phyloP scores from a whole-genome alignment of 805 yeast species.

The Candida anglica region DNA sequence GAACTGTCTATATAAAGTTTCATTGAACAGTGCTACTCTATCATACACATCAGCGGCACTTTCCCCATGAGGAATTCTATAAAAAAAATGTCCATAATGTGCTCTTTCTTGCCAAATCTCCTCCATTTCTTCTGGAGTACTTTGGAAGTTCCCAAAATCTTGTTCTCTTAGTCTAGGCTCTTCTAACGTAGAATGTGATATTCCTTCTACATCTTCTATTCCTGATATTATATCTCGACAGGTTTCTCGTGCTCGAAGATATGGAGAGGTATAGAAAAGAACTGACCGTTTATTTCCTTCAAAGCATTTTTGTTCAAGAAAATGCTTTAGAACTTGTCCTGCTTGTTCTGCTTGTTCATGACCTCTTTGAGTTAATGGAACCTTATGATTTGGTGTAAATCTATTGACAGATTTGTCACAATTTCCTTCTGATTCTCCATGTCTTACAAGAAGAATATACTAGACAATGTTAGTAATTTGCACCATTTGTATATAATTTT shows the following conservation, averaged over 20 bases:
- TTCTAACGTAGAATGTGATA: constrained; percentile 58
- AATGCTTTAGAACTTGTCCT: constrained; percentile 47
- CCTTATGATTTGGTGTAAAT: constrained; percentile 74
- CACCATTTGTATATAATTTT: no score
- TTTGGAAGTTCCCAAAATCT: constrained; percentile 92
- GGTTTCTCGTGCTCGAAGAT: constrained; percentile 79
- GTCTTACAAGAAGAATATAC: constrained; percentile 78
- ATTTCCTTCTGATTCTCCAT: constrained; percentile 92
- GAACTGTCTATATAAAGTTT: constrained; percentile 79
- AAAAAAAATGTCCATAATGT: constrained; percentile 75
- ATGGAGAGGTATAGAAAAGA: constrained; percentile 83
- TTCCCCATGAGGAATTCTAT: constrained; percentile 89
- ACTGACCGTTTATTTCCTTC: constrained; percentile 31
- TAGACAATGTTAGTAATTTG: constrained; percentile 19
- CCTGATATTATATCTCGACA: constrained; percentile 65
- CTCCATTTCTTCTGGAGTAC: constrained; percentile 71
- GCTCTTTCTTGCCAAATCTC: constrained; percentile 81
- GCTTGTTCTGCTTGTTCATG: constrained; percentile 60
- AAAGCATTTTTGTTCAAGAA: constrained; percentile 34
- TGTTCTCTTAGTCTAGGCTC: constrained; percentile 94
- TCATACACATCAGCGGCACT: constrained; percentile 96
- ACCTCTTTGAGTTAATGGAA: constrained; percentile 70
- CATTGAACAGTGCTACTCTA: constrained; percentile 86
- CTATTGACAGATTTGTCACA: constrained; percentile 79
- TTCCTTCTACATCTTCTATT: constrained; percentile 41